phyloP scores from a whole-genome alignment of 2,329 filamentous ascomycete species.

The Botrytis medusae region DNA sequence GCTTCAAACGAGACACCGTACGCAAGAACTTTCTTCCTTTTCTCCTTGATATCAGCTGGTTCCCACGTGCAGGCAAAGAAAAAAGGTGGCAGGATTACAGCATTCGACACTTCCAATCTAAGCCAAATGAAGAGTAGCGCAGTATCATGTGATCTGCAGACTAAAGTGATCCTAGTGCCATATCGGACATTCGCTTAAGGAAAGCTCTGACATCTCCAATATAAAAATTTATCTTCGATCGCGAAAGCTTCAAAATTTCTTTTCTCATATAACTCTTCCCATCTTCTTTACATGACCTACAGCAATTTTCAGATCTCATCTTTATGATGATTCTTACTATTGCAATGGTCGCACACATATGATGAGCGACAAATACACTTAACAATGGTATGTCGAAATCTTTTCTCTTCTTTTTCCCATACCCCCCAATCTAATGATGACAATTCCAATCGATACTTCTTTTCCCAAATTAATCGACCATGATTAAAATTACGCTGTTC shows the following conservation, averaged over 20 bases:
- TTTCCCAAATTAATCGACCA: conserved; percentile 86
- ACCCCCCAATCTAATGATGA: conserved; percentile 59
- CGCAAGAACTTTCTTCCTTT: conserved; percentile 11
- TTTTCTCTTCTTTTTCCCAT: conserved; percentile 12
- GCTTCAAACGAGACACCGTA: neutral
- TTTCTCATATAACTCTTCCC: neutral
- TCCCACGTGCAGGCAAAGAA: neutral
- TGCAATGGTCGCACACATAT: neutral
- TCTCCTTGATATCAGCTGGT: neutral
- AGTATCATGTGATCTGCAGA: neutral
- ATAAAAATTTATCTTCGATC: conserved; percentile 17
- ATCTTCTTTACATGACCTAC: neutral
- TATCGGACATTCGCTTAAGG: conserved; percentile 14
- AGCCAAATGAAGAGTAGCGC: neutral
- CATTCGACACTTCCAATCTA: neutral
- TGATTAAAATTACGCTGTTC: conserved; percentile 72
- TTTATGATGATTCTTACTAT: neutral
- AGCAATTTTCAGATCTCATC: neutral
- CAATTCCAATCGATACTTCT: conserved; percentile 64
- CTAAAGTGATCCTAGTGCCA: conserved; percentile 7
- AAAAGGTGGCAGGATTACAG: neutral
- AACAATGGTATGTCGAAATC: conserved; percentile 26
- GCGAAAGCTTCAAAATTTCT: neutral
- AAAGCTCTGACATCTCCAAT: conserved; percentile 13
- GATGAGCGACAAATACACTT: neutral